Conservation (phyloP, 192 early-diverging fungal species). For the Anaeromyces robustus region DNA sequence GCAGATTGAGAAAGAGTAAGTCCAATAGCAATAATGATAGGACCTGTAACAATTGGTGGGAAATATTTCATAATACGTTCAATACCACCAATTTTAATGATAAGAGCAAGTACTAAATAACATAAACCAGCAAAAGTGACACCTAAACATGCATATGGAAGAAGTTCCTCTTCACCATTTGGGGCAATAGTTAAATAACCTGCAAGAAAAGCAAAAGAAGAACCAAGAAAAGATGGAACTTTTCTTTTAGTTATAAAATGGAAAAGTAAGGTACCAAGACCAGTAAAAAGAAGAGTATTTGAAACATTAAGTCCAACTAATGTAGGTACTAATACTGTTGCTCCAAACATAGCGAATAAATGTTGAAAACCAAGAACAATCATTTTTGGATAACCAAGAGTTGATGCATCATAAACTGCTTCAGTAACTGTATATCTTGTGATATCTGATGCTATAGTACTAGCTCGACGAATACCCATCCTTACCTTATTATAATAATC, state of each 20-base stretch:
- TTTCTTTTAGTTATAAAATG: slow-evolving; percentile 31
- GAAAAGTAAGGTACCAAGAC: slow-evolving; percentile 19
- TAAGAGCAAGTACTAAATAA: slow-evolving; percentile 17
- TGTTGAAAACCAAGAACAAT: slow-evolving; percentile 31
- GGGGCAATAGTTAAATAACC: slow-evolving; percentile 15
- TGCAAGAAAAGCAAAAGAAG: slow-evolving; percentile 35
- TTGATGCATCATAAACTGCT: too few relatives aligned
- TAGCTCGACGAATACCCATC: too few relatives aligned
- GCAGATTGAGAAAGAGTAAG: slow-evolving; percentile 26
- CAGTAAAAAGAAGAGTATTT: slow-evolving; percentile 32
- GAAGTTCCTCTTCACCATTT: slow-evolving; percentile 19
- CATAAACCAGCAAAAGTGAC: slow-evolving; percentile 30
- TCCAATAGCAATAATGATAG: slow-evolving; percentile 36
- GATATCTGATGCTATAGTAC: too few relatives aligned
- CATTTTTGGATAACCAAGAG: too few relatives aligned
- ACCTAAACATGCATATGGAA: slow-evolving; percentile 23
- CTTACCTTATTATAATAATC: too few relatives aligned
- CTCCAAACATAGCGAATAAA: slow-evolving; percentile 42
- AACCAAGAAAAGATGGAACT: slow-evolving; percentile 39
- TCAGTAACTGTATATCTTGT: too few relatives aligned
- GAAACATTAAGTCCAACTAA: slow-evolving; percentile 23
- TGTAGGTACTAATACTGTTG: slow-evolving; percentile 26
- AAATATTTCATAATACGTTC: slow-evolving; percentile 27
- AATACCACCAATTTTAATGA: slow-evolving; percentile 23
- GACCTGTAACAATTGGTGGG: slow-evolving; percentile 37